These are phyloP conservation scores for Penicillium waksmanii DNA, from an alignment of 495 filamentous ascomycete species.

Conservation along the genomic window DNA sequence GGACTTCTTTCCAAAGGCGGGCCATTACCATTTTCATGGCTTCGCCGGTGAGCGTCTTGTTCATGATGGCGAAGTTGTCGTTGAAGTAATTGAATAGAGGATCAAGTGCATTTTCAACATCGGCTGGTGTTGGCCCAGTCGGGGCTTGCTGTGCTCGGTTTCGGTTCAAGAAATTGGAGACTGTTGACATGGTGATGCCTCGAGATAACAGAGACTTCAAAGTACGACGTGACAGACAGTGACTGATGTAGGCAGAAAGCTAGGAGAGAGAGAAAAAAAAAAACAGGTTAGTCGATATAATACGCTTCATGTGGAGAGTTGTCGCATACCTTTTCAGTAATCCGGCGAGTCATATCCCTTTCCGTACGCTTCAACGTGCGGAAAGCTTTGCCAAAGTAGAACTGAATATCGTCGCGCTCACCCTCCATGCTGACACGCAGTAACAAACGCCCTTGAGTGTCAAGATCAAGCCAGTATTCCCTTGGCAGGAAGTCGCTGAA, in stretches of 20 bases:
- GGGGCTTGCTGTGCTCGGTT: constrained; percentile 58
- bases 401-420: constrained; percentile 96
- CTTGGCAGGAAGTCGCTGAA: constrained; percentile 94
- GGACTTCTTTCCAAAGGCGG: constrained; percentile 95
- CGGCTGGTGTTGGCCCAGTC: constrained; percentile 64
- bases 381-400: constrained; percentile 98
- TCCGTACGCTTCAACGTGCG: constrained; percentile 92
- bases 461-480: constrained; percentile 97
- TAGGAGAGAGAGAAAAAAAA: constrained; percentile 31
- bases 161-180: constrained; percentile 78
- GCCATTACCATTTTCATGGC: constrained; percentile 99
- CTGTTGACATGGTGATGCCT: constrained; percentile 72
- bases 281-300: not conserved
- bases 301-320: not conserved
- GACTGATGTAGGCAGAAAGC: constrained; percentile 94
- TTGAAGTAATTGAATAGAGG: constrained; percentile 97
- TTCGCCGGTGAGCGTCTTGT: constrained; percentile 86
- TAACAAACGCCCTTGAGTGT: constrained; percentile 89
- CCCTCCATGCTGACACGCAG: constrained; percentile 98
- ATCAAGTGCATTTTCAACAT: constrained; percentile 79
- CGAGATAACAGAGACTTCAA: constrained; percentile 72
- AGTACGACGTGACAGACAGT: constrained; percentile 81
- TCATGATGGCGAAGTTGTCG: constrained; percentile 99
- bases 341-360: constrained; percentile 95
- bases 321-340: constrained; percentile 88